Evolutionary conservation across 495 filamentous ascomycete genomes (phyloP).

Genomic region (Podospora pseudopauciseta): DNA sequence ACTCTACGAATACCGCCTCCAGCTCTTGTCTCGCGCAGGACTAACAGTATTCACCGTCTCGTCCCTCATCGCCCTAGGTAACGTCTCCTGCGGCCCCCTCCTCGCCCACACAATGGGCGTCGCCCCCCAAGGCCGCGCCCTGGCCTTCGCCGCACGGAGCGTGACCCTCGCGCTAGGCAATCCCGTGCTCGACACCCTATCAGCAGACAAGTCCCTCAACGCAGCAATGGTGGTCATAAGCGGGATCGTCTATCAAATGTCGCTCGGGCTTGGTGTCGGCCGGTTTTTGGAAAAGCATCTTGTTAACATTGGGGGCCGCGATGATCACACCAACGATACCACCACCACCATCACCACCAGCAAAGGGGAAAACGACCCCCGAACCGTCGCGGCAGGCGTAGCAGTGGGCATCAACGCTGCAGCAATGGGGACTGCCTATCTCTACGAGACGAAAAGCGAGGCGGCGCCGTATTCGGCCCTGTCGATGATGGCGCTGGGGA

Average conservation of each 20-base stretch:
- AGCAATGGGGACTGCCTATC: conserved; percentile 48
- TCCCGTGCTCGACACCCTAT: conserved; percentile 37
- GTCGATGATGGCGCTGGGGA: conserved; percentile 47
- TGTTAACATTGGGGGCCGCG: conserved; percentile 1
- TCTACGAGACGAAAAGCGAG: conserved; percentile 45
- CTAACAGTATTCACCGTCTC: conserved; percentile 35
- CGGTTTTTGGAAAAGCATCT: conserved; percentile 34
- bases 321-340: neutral
- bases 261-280: conserved; percentile 31
- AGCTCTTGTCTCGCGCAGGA: conserved; percentile 39
- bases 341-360: too few species aligned
- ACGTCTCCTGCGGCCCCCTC: conserved; percentile 37
- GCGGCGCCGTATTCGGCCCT: conserved; percentile 47
- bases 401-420: conserved; percentile 49
- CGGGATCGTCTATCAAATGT: conserved; percentile 47
- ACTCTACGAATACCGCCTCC: conserved; percentile 44
- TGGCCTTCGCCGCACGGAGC: conserved; percentile 45
- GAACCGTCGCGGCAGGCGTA: conserved; percentile 41
- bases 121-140: conserved; percentile 24
- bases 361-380: conserved; percentile 21
- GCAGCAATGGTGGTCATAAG: conserved; percentile 45
- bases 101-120: conserved; percentile 35
- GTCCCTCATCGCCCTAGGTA: conserved; percentile 30
- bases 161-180: conserved; percentile 42
- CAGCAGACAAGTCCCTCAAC: conserved; percentile 41